These are phyloP conservation scores for Helichrysum umbraculigerum DNA, from an alignment of 129 eudicot species.

Conservation along the genomic window DNA sequence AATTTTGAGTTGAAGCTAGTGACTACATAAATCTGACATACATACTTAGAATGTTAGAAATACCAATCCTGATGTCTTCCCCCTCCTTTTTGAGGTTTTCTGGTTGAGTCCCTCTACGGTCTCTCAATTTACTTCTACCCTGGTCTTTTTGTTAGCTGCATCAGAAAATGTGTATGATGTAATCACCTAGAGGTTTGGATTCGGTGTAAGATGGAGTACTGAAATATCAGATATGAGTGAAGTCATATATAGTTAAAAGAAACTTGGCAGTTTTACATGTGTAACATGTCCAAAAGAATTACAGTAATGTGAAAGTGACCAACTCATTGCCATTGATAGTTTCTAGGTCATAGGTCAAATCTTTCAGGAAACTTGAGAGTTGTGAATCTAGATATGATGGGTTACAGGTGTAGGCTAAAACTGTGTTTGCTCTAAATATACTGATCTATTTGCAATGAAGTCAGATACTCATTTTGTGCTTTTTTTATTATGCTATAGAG, in stretches of 20 bases:
- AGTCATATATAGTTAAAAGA: neutral
- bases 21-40: neutral
- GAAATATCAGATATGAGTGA: neutral
- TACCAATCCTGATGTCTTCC: neutral
- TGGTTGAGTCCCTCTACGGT: neutral
- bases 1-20: neutral
- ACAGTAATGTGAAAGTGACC: neutral
- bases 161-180: neutral
- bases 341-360: neutral
- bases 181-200: neutral
- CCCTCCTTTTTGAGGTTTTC: neutral
- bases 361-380: neutral
- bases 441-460: neutral
- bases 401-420: neutral
- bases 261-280: neutral
- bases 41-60: neutral
- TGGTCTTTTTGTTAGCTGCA: neutral
- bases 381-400: constrained; percentile 5
- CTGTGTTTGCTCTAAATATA: neutral
- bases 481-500: neutral
- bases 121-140: neutral
- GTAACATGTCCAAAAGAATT: neutral
- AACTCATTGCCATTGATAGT: neutral
- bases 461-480: neutral
- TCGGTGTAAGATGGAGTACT: neutral